Conservation (phyloP, 192 early-diverging fungal genomes). For the Backusella parvicylindrica region DNA sequence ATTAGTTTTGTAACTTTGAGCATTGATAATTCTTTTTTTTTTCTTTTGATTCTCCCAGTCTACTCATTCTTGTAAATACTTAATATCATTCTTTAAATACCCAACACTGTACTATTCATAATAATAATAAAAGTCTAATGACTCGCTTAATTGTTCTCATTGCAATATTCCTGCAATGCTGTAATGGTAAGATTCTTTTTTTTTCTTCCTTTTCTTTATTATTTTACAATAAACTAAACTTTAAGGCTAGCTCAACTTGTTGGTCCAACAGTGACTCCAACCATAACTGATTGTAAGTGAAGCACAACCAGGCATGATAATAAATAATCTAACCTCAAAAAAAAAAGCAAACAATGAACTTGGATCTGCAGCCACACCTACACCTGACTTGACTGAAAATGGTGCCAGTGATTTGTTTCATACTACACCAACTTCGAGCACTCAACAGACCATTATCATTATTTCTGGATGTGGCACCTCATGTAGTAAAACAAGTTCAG, state of each 20-base stretch:
- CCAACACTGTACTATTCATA: neutral
- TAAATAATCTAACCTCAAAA: neutral
- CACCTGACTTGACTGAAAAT: neutral
- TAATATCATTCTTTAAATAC: neutral
- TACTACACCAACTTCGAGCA: neutral
- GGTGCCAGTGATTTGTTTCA: neutral
- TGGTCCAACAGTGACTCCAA: neutral
- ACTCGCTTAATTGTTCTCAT: neutral
- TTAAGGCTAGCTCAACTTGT: neutral
- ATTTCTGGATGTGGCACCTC: neutral
- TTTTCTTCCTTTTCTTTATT: neutral
- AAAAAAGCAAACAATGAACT: neutral
- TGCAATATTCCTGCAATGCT: neutral
- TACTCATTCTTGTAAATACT: neutral
- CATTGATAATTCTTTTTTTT: neutral
- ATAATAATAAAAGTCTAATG: neutral
- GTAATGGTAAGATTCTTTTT: neutral
- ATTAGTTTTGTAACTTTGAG: slow-evolving; percentile 3
- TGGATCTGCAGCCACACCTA: neutral
- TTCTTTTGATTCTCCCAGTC: neutral
- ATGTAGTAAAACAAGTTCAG: neutral
- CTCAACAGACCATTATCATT: neutral
- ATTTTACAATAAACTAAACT: neutral
- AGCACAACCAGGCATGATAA: neutral
- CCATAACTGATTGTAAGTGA: neutral